Conservation (phyloP, 176 grass and related monocot genomes). For the Tillandsia leiboldiana region DNA sequence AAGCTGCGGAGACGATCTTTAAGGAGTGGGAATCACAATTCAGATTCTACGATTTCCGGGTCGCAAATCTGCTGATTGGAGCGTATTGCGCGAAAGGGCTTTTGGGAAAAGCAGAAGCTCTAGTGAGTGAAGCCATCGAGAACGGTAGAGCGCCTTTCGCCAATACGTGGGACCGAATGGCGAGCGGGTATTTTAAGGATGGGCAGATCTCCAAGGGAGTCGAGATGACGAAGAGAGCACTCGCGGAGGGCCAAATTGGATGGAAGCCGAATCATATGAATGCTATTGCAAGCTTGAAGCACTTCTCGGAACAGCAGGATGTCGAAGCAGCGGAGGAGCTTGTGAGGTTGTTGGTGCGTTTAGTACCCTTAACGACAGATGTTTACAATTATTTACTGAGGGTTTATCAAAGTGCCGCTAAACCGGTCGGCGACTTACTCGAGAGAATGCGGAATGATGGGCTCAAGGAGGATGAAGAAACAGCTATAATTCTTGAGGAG, state of each 20-base stretch:
- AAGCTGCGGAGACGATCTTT: conserved; percentile 30
- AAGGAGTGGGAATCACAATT: conserved; percentile 32
- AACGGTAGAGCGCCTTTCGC: conserved; percentile 31
- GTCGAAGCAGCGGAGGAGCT: conserved; percentile 52
- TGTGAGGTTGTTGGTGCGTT: conserved; percentile 20
- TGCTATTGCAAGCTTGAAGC: conserved; percentile 29
- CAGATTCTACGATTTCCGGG: conserved; percentile 23
- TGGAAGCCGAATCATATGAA: conserved; percentile 37
- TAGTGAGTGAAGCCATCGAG: conserved; percentile 28
- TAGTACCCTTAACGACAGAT: conserved; percentile 34
- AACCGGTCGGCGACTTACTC: conserved; percentile 28
- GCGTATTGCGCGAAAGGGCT: conserved; percentile 40
- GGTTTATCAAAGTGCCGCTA: conserved; percentile 28
- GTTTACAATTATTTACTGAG: conserved; percentile 41
- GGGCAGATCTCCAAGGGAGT: conserved; percentile 40
- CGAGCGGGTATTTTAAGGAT: conserved; percentile 30
- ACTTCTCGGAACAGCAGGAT: conserved; percentile 45
- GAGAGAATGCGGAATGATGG: conserved; percentile 46
- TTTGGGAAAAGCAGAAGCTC: conserved; percentile 43
- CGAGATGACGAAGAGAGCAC: conserved; percentile 39
- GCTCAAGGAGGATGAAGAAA: conserved; percentile 42
- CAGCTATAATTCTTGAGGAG: conserved; percentile 32
- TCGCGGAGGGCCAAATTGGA: conserved; percentile 9
- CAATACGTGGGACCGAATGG: conserved; percentile 40
- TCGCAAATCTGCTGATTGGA: conserved; percentile 31